phyloP scores from a whole-genome alignment of 805 yeast species.

The Metschnikowia henanensis region DNA sequence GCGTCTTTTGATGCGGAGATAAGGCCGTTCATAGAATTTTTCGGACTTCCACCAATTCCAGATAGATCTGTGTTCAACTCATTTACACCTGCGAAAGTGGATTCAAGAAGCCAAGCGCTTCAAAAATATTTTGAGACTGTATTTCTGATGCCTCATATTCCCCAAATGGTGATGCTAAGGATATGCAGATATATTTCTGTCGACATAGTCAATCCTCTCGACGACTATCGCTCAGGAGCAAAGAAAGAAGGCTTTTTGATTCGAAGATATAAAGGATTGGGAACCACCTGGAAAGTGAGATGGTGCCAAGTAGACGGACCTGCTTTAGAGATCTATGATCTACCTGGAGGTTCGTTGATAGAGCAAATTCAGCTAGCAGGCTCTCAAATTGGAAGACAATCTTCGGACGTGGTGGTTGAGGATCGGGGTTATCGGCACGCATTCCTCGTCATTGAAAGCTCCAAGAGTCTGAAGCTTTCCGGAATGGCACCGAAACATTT shows the following conservation, averaged over 20 bases:
- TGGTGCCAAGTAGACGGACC: slow-evolving; percentile 69
- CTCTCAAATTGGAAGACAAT: slow-evolving; percentile 57
- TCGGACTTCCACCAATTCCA: slow-evolving; percentile 64
- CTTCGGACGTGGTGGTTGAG: slow-evolving; percentile 41
- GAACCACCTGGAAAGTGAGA: slow-evolving; percentile 64
- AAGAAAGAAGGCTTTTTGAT: slow-evolving; percentile 64
- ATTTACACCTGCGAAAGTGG: slow-evolving; percentile 65
- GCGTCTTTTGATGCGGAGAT: slow-evolving; percentile 58
- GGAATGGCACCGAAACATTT: slow-evolving; percentile 51
- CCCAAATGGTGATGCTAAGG: slow-evolving; percentile 48
- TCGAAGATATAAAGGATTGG: slow-evolving; percentile 63
- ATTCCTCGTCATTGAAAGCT: slow-evolving; percentile 51
- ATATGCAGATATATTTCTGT: slow-evolving; percentile 67
- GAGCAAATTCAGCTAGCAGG: slow-evolving; percentile 53
- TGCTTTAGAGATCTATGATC: slow-evolving; percentile 54
- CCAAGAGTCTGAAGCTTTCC: slow-evolving; percentile 33
- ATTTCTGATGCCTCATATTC: slow-evolving; percentile 56
- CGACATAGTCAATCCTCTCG: slow-evolving; percentile 62
- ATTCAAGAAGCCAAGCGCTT: slow-evolving; percentile 52
- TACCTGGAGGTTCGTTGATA: slow-evolving; percentile 50
- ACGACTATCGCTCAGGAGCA: slow-evolving; percentile 52
- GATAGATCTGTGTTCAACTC: slow-evolving; percentile 58
- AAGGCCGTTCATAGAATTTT: slow-evolving; percentile 49
- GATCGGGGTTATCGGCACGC: slow-evolving; percentile 59
- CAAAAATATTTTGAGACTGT: slow-evolving; percentile 60